Conservation (phyloP, 805 yeast genomes). For the Cyberlindnera meyerae region DNA sequence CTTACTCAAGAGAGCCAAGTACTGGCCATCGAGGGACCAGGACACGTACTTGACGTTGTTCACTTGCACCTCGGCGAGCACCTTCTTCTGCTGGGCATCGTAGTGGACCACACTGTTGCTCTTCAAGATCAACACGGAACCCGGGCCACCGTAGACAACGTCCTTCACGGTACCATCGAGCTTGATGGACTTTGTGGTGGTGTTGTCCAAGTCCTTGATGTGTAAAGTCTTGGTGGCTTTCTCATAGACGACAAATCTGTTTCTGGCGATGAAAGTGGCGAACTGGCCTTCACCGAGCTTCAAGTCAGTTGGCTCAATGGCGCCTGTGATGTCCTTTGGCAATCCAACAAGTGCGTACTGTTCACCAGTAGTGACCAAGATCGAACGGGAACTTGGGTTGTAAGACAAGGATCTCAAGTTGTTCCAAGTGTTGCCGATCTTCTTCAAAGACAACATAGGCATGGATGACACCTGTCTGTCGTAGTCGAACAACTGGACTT, state of each 20-base stretch:
- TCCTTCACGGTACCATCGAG: slow-evolving; percentile 65
- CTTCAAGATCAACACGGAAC: slow-evolving; percentile 73
- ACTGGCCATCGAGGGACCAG: slow-evolving; percentile 86
- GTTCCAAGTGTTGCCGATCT: slow-evolving; percentile 80
- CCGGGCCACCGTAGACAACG: slow-evolving; percentile 75
- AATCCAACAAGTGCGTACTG: slow-evolving; percentile 69
- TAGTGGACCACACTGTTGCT: slow-evolving; percentile 67
- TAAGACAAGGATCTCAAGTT: slow-evolving; percentile 81
- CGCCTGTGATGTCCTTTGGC: slow-evolving; percentile 87
- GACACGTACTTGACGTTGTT: slow-evolving; percentile 80
- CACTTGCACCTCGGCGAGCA: slow-evolving; percentile 60
- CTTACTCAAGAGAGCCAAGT: slow-evolving; percentile 83
- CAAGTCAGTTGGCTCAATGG: slow-evolving; percentile 84
- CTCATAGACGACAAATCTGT: slow-evolving; percentile 81
- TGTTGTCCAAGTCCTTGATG: slow-evolving; percentile 77
- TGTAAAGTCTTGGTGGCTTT: slow-evolving; percentile 63
- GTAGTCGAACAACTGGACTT: slow-evolving; percentile 76
- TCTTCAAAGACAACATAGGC: slow-evolving; percentile 80
- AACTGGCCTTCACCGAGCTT: slow-evolving; percentile 76
- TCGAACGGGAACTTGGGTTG: slow-evolving; percentile 87
- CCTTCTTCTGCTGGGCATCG: slow-evolving; percentile 91
- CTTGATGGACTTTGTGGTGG: slow-evolving; percentile 75
- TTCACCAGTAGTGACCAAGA: slow-evolving; percentile 75
- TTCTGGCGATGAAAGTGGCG: slow-evolving; percentile 91
- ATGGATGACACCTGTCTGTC: slow-evolving; percentile 56